phyloP scores from a whole-genome alignment of 331 rosid species.

The Pyracantha coccinea region DNA sequence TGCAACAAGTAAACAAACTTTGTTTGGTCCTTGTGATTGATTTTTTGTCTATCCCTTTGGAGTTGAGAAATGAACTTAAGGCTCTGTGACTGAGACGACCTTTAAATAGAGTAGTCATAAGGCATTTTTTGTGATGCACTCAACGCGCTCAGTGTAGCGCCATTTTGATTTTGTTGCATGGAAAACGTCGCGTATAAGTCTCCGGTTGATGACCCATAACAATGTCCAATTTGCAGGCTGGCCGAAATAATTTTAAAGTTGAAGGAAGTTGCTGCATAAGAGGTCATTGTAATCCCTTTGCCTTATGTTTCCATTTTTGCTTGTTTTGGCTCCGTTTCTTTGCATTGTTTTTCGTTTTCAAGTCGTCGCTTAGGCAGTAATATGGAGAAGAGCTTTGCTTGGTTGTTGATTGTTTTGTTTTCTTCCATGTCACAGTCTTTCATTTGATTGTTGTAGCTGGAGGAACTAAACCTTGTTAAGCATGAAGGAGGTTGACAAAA shows the following conservation, averaged over 20 bases:
- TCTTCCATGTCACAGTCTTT: conserved; percentile 19
- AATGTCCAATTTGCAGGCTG: conserved; percentile 19
- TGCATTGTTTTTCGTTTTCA: not conserved
- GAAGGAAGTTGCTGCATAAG: conserved; percentile 8
- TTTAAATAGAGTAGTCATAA: not conserved
- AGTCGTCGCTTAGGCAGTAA: not conserved
- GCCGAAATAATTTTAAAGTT: not conserved
- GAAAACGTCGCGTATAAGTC: not conserved
- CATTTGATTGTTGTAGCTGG: conserved; percentile 27
- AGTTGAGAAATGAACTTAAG: not conserved
- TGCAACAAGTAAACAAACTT: not conserved
- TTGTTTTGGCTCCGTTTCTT: not conserved
- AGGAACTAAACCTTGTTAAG: conserved; percentile 20
- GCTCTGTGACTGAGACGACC: not conserved
- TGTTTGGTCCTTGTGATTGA: not conserved
- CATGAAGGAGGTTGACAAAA: conserved; percentile 78
- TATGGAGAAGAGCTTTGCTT: not conserved
- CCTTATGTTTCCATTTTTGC: conserved; percentile 7
- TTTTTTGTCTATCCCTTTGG: not conserved
- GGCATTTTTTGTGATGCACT: not conserved
- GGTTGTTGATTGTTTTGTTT: conserved; percentile 23
- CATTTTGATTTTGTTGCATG: not conserved
- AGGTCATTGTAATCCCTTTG: conserved; percentile 16
- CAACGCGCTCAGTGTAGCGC: not conserved
- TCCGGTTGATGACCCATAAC: not conserved